A percentile compares a stretch with the other conserved stretches of the same genome.
Conservation (phyloP, 805 yeast species). For the Schizosaccharomyces japonicus region DNA sequence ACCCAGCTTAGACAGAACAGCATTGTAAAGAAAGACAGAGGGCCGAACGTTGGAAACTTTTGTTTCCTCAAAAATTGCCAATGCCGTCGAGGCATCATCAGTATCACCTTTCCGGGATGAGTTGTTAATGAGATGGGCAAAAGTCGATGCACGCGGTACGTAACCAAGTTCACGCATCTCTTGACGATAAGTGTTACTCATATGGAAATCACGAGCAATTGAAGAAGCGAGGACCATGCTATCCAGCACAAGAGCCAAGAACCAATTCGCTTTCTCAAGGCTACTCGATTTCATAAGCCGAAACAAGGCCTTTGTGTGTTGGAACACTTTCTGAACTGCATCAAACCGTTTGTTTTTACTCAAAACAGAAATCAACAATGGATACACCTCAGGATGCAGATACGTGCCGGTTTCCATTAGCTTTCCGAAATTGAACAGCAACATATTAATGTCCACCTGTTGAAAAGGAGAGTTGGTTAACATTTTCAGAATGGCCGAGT, state of each 20-base stretch:
- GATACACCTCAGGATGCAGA: background rate
- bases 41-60: constrained; percentile 12
- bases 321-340: background rate
- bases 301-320: background rate
- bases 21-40: constrained; percentile 18
- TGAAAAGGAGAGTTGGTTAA: background rate
- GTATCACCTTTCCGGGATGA: background rate
- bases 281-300: background rate
- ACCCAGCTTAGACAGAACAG: constrained; percentile 17
- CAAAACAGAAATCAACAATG: background rate
- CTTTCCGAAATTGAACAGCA: background rate
- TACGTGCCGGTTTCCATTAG: background rate
- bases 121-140: background rate
- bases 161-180: background rate
- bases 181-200: background rate
- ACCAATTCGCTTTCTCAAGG: background rate
- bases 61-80: constrained; percentile 16
- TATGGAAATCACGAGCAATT: background rate
- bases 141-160: background rate
- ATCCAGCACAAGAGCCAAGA: background rate
- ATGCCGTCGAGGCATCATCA: constrained; percentile 17
- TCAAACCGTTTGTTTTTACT: background rate
- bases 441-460: background rate
- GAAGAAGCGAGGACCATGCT: background rate
- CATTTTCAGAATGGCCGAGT: background rate